phyloP scores from a whole-genome alignment of 1,284 basidiomycete species.

The Apiotrichum sp. region DNA sequence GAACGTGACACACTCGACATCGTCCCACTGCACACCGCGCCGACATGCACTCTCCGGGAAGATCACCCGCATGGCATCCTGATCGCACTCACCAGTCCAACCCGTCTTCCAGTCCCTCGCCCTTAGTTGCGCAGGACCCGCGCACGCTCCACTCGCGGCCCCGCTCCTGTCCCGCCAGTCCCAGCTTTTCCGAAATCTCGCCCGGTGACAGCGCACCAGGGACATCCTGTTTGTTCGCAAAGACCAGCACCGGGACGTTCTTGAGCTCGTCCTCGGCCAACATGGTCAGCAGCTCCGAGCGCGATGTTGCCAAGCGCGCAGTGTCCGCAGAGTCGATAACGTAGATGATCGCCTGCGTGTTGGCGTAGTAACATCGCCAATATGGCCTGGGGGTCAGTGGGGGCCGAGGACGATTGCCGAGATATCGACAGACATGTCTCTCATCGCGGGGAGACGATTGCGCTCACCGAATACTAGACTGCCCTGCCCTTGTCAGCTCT shows the following conservation, averaged over 20 bases:
- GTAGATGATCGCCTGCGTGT: slow-evolving; percentile 91
- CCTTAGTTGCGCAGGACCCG: slow-evolving; percentile 90
- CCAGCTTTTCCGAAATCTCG: slow-evolving; percentile 85
- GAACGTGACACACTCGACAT: no score
- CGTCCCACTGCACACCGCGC: no score
- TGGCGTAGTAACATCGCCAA: slow-evolving; percentile 99
- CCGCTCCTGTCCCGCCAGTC: slow-evolving; percentile 87
- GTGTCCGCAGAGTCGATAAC: slow-evolving; percentile 94
- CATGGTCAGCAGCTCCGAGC: slow-evolving; percentile 92
- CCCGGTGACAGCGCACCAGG: slow-evolving; percentile 78
- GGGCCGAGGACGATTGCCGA: no score
- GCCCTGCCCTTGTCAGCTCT: slow-evolving; percentile 47
- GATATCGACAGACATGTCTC: no score
- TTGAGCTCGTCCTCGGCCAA: slow-evolving; percentile 91
- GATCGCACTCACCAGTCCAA: slow-evolving; percentile 43
- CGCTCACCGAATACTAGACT: slow-evolving; percentile 79
- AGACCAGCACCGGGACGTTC: slow-evolving; percentile 88
- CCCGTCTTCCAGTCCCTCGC: slow-evolving; percentile 89
- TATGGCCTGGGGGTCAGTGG: slow-evolving; percentile 63
- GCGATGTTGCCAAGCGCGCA: slow-evolving; percentile 76
- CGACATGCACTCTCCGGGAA: no score
- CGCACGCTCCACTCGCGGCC: slow-evolving; percentile 94
- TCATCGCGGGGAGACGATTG: no score
- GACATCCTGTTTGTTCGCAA: slow-evolving; percentile 92
- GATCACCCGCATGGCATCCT: background rate